Evolutionary conservation across 345 rosid genomes (phyloP).

Genomic region (Gynandropsis gynandra): DNA sequence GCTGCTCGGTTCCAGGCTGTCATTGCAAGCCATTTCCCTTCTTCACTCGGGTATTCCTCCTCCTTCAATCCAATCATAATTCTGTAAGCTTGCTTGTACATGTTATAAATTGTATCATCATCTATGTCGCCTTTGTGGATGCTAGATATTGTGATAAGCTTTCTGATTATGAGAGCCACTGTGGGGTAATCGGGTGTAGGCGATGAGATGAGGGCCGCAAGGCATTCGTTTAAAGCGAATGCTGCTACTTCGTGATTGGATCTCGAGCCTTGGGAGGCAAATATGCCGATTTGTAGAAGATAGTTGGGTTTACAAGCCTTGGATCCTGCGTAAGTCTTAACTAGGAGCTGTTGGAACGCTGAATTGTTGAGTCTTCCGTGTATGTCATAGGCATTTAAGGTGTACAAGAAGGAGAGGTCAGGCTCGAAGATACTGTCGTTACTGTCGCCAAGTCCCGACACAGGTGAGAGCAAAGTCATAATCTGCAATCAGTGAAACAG

Average conservation of each 20-base stretch:
- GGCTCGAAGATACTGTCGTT: slow-evolving; percentile 36
- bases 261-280: slow-evolving; percentile 60
- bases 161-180: slow-evolving; percentile 60
- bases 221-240: slow-evolving; percentile 65
- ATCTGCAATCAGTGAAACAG: slow-evolving; percentile 23
- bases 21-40: slow-evolving; percentile 94
- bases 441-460: slow-evolving; percentile 22
- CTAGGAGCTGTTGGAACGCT: slow-evolving; percentile 46
- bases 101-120: slow-evolving; percentile 43
- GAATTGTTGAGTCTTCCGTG: slow-evolving; percentile 53
- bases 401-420: slow-evolving; percentile 60
- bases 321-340: slow-evolving; percentile 59
- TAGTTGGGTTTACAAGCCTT: slow-evolving; percentile 56
- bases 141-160: slow-evolving; percentile 52
- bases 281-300: slow-evolving; percentile 72
- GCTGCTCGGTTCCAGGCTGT: slow-evolving; percentile 94
- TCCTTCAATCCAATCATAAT: slow-evolving; percentile 86
- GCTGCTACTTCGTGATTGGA: slow-evolving; percentile 64
- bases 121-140: slow-evolving; percentile 64
- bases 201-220: slow-evolving; percentile 60
- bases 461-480: slow-evolving; percentile 26
- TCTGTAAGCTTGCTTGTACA: slow-evolving; percentile 82
- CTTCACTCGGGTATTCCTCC: slow-evolving; percentile 80
- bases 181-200: slow-evolving; percentile 56
- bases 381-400: slow-evolving; percentile 56